Evolutionary conservation across 345 rosid genomes (phyloP), one percentile per base, ranked within the genome.

Genomic region (Populus davidiana): DNA sequence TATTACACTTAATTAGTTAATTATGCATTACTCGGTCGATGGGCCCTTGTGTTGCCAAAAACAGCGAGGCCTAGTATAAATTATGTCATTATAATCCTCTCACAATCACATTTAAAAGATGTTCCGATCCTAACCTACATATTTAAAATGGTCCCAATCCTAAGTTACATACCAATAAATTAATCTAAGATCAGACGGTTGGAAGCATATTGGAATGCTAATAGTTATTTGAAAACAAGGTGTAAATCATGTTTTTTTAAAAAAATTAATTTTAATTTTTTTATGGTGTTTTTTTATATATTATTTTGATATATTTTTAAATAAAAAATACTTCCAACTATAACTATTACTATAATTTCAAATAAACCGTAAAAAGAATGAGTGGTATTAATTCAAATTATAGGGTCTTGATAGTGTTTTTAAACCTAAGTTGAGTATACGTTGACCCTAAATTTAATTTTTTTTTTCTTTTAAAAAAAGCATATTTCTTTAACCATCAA

Each of bases 111-210:
- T 17, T 23, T 23, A 77, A 70, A 39, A 27, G 21, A 13, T 56
- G 12, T 43, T 69, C 20, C 2, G 38, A 62, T 27, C n/a, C 21
- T 27, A 5, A 5, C 20, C 21, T 59, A 2, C 35, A 8, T 20
- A 62, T 13, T 38, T 47, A 39, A 66, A 21, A 66, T 71, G 80
- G 80, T 78, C 75, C 75, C 80, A 61, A 35, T 20, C 71, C 52
- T 71, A 16, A 59, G 20, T 18, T n/a, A 33, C 52, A 16, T 16
- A n/a, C 11, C 36, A 74, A 13, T 39, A 62, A 70, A 70, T 31
- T 17, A 56, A 69, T 68, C 67, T 29, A 44, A 56, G 17, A 75
- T 66, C 49, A 20, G 36, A 33, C 10, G 23, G 36, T 49, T 66
- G 31, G 5, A 23, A 67, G 72, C 20, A 52, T 52, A 39, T 33